Conservation (phyloP, 805 yeast species). For the Kodamaea nitidulidarum region DNA sequence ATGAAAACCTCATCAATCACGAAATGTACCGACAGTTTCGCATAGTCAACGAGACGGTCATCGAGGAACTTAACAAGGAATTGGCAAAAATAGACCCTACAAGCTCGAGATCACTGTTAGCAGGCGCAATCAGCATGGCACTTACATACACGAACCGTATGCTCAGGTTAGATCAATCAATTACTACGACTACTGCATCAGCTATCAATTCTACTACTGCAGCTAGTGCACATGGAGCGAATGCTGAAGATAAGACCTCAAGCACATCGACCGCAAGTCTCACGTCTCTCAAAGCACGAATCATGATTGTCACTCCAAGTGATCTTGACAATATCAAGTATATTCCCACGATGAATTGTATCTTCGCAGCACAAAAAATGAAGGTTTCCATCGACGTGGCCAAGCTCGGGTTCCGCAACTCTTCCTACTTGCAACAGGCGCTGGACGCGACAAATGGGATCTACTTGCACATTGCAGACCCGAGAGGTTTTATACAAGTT, state of each 20-base stretch:
- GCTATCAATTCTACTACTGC: conserved; percentile 39
- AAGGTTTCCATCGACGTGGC: conserved; percentile 88
- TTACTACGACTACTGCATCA: conserved; percentile 41
- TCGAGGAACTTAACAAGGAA: conserved; percentile 52
- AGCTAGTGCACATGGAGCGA: conserved; percentile 11
- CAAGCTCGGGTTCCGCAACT: conserved; percentile 57
- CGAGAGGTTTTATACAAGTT: conserved; percentile 78
- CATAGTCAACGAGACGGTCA: conserved; percentile 68
- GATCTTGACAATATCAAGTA: conserved; percentile 72
- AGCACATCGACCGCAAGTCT: conserved; percentile 12
- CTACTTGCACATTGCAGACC: conserved; percentile 63
- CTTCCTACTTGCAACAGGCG: conserved; percentile 91
- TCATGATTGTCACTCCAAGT: conserved; percentile 60
- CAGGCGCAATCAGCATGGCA: conserved; percentile 82
- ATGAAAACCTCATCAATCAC: conserved; percentile 33
- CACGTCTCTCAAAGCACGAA: conserved; percentile 34
- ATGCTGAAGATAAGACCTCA: conserved; percentile 13
- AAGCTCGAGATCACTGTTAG: conserved; percentile 30
- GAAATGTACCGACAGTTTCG: conserved; percentile 86
- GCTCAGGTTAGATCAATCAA: conserved; percentile 46
- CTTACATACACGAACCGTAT: conserved; percentile 73
- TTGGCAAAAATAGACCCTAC: conserved; percentile 17
- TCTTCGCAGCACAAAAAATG: conserved; percentile 93
- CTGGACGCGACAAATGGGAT: conserved; percentile 93
- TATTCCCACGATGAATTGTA: conserved; percentile 90